Evolutionary conservation across 306 rosid species (phyloP), one percentile per base, ranked within the genome.

Genomic region (Cicer cuneatum): DNA sequence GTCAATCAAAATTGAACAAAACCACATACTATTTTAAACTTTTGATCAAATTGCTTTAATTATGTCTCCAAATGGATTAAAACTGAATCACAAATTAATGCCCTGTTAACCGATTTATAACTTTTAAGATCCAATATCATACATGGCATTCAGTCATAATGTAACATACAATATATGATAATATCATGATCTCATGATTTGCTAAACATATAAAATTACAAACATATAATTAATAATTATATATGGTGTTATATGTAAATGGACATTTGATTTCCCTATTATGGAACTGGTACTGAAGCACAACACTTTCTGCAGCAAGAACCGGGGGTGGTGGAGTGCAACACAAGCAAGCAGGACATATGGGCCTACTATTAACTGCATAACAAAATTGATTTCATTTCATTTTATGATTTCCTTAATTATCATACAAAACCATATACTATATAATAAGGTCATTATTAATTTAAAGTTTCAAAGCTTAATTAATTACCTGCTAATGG

Each of bases 261-360:
- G 1, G 72, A 13, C 21, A 66, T 24, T 29, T 29, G 35, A 29
- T 29, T 29, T 38, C 2, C 8, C 33, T 8, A 29, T 37, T 37
- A 72, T n/a, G 79, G 64, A 67, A 52, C 21, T 6, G 84, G 82
- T 29, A 29, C 35, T 15, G 78, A 5, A 60, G 87, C 80, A 35
- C 92, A 88, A 24, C 92, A 88, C 24, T 57, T 57, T 10, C 12
- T 45, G 81, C 87, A 87, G 51, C 91, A 87, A 13, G 59, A 62
- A 19, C 84, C 85, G 78, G 53, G 7, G 89, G 89, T 7, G 87
- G 43, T 12, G 87, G 83, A 1, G 57, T 58, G 52, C 76, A 72
- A 33, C 76, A 72, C 39, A 72, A 13, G 29, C 76, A 72, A 0
- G 7, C 45, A 19, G 41, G 24, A 72, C 76, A 72, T 69, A 69